Conservation (phyloP, 306 rosid species). For the Vigna unguiculata region DNA sequence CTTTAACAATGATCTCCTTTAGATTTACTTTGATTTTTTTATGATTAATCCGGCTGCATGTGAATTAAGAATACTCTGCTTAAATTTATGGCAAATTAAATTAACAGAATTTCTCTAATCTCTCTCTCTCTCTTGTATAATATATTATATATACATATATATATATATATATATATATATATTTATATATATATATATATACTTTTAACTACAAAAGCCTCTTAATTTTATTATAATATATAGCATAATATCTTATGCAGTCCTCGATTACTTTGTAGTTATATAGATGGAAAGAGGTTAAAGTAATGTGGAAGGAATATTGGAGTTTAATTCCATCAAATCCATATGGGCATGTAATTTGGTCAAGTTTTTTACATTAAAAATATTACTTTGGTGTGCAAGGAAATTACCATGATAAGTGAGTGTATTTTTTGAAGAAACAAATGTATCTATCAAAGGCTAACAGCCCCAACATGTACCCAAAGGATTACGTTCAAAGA, state of each 20-base stretch:
- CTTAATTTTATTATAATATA: background rate
- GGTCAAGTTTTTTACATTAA: background rate
- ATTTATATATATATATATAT: no score
- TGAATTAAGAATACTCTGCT: conserved; percentile 20
- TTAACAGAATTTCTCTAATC: background rate
- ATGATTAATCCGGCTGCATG: conserved; percentile 7
- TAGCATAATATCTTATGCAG: no score
- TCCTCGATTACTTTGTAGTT: background rate
- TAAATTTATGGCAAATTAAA: background rate
- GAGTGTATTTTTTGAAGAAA: conserved; percentile 36
- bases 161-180: no score
- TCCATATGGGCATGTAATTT: background rate
- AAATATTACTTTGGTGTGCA: conserved; percentile 13
- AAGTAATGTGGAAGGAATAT: background rate
- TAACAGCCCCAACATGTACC: conserved; percentile 42
- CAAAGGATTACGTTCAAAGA: conserved; percentile 49
- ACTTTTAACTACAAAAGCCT: background rate
- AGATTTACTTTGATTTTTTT: conserved; percentile 26
- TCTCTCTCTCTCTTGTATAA: background rate
- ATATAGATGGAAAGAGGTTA: background rate
- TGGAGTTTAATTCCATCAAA: background rate
- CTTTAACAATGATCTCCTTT: conserved; percentile 36
- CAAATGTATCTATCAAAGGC: conserved; percentile 39
- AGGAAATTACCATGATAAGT: conserved; percentile 38
- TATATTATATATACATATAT: no score